Evolutionary conservation across 2,329 filamentous ascomycete species (phyloP).

Genomic region (Aspergillus fumigatus): DNA sequence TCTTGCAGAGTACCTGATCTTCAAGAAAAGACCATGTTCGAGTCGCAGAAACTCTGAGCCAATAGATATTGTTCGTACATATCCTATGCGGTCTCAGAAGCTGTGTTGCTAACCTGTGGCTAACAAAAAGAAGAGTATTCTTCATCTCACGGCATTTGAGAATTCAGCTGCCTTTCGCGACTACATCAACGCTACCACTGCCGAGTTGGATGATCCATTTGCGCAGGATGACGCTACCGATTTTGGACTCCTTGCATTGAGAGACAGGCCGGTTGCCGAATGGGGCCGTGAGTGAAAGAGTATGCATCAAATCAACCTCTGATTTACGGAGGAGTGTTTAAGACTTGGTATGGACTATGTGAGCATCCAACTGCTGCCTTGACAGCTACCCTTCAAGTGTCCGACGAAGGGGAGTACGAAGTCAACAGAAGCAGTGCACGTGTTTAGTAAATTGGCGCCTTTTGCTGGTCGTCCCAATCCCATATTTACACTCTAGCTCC

Average conservation of each 20-base stretch:
- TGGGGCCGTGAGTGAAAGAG: neutral
- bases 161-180: neutral
- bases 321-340: neutral
- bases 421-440: neutral
- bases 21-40: neutral
- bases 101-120: neutral
- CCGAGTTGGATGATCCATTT: neutral
- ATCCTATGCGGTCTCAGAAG: neutral
- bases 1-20: neutral
- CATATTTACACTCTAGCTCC: neutral
- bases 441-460: neutral
- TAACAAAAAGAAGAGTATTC: neutral
- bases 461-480: neutral
- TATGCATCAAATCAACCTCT: neutral
- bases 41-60: neutral
- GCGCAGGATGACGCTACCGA: neutral
- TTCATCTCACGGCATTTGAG: neutral
- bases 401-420: neutral
- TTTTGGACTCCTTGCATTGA: neutral
- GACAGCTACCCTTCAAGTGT: too few relatives aligned
- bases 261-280: neutral
- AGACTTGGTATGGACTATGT: neutral
- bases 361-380: too few relatives aligned
- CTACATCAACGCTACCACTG: neutral
- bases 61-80: neutral